Base-by-base conservation (phyloP, 192 early-diverging fungal genomes). In the Coemansia asiatica region DNA sequence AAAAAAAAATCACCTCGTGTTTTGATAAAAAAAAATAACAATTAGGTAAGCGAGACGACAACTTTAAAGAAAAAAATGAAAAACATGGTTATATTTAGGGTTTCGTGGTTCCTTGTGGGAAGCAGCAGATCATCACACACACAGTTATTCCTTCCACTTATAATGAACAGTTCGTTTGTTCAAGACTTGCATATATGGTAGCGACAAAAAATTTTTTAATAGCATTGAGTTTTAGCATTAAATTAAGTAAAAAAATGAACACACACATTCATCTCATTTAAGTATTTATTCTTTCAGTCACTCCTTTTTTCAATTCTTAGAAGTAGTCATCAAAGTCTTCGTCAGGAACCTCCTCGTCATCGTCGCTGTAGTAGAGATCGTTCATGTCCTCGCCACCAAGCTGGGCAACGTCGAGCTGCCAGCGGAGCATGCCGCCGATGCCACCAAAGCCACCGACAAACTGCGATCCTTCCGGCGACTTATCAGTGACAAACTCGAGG, bases 401-500 rank as follows among this genome's bases (percentile, higher is more conserved):
- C 73, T 87, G 84, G 18, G 88, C 75, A 61, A 93, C 86, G 70
- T 91, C 87, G 57, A 96, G 88, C 87, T 98, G 95, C 87, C 97
- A 99, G 74, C 97, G 93, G 66, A 98, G 85, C 25, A 95, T 66
- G 18, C 93, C 96, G 53, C 95, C 97, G 68, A 99, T 97, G 46
- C 97, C 97, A 83, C 97, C 97, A 81, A 99, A 99, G 23, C 97
- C 97, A 72, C 91, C 93, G 63, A 97, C 94, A 83, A 98, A 99
- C 83, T 98, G 95, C 33, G 94, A 90, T 48, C 95, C 96, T 82
- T 97, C 96, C 65, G 91, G 92, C 35, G 95, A 95, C 67, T 89
- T 83, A 86, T 99, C 94, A 31, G 95, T 97, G 53, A 99, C 88
- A 80, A 95, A 96, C 82, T 99, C 97, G 13, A 99, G 84, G 21